Evolutionary conservation across 116 monocot species (phyloP).

Genomic region (Iris pallida): DNA sequence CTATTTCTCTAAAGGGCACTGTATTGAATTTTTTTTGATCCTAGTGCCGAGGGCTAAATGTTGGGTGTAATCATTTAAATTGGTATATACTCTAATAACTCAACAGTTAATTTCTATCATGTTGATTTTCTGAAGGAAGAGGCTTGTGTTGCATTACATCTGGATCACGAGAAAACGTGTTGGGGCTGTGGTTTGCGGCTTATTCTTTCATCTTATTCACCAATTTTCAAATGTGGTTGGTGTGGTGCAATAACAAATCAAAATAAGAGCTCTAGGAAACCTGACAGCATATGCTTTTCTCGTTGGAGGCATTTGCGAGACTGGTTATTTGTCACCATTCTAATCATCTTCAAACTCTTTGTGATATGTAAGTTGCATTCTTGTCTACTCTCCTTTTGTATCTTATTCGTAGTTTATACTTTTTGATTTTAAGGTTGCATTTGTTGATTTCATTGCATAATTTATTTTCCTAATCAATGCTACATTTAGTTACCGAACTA

Average conservation of each 20-base stretch:
- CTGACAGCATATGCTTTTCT: constrained; percentile 69
- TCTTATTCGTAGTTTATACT: background rate
- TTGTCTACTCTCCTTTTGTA: background rate
- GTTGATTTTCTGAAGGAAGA: constrained; percentile 37
- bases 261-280: constrained; percentile 35
- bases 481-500: background rate
- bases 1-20: no score
- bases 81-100: no score
- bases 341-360: constrained; percentile 72
- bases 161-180: constrained; percentile 53
- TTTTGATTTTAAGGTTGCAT: background rate
- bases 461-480: background rate
- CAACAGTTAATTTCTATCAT: background rate
- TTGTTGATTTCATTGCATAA: background rate
- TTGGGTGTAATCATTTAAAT: no score
- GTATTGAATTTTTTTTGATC: no score
- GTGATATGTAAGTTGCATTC: constrained; percentile 61
- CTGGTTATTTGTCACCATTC: constrained; percentile 50
- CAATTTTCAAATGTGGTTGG: constrained; percentile 90
- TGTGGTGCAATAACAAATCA: constrained; percentile 83
- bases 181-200: constrained; percentile 93
- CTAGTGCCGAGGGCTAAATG: no score
- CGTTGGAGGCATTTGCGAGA: constrained; percentile 62
- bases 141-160: constrained; percentile 23
- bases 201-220: constrained; percentile 53